Percentiles rank a stretch among this genome's conserved stretches.
Conservation (phyloP, 768 basidiomycete species). For the Piloderma croceum region DNA sequence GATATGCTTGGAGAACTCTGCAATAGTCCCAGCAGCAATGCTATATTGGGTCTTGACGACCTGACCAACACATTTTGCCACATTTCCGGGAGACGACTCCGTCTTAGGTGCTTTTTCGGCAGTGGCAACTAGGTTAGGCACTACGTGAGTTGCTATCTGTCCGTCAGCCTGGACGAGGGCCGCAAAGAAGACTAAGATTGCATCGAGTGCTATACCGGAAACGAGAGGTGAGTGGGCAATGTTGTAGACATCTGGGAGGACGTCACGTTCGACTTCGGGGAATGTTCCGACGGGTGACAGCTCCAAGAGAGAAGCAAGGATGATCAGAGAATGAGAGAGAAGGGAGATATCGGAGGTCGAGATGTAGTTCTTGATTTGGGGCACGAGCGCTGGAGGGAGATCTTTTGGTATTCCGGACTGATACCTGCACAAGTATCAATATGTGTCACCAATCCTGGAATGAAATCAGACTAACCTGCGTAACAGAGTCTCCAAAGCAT, state of each 20-base stretch:
- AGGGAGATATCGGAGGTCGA: slow-evolving; percentile 72
- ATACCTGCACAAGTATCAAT: slow-evolving; percentile 44
- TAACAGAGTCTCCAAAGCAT: slow-evolving; percentile 66
- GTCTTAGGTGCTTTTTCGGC: slow-evolving; percentile 59
- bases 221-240: slow-evolving; percentile 78
- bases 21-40: slow-evolving; percentile 78
- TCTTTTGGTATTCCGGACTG: slow-evolving; percentile 44
- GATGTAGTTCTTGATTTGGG: slow-evolving; percentile 72
- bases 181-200: slow-evolving; percentile 75
- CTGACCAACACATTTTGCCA: slow-evolving; percentile 80
- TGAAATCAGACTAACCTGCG: slow-evolving; percentile 47
- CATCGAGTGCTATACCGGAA: slow-evolving; percentile 72
- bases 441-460: too few species aligned
- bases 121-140: slow-evolving; percentile 65
- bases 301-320: slow-evolving; percentile 64
- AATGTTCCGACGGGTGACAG: slow-evolving; percentile 62
- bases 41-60: slow-evolving; percentile 67
- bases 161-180: slow-evolving; percentile 79
- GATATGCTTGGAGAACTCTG: slow-evolving; percentile 76
- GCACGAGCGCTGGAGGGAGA: slow-evolving; percentile 58
- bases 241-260: slow-evolving; percentile 58
- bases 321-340: slow-evolving; percentile 64
- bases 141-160: slow-evolving; percentile 76
- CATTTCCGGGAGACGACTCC: slow-evolving; percentile 53
- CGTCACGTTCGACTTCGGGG: slow-evolving; percentile 69